Evolutionary conservation across 2,329 filamentous ascomycete species (phyloP), one percentile per base, ranked within the genome.

Genomic region (Aureobasidium melanogenum): DNA sequence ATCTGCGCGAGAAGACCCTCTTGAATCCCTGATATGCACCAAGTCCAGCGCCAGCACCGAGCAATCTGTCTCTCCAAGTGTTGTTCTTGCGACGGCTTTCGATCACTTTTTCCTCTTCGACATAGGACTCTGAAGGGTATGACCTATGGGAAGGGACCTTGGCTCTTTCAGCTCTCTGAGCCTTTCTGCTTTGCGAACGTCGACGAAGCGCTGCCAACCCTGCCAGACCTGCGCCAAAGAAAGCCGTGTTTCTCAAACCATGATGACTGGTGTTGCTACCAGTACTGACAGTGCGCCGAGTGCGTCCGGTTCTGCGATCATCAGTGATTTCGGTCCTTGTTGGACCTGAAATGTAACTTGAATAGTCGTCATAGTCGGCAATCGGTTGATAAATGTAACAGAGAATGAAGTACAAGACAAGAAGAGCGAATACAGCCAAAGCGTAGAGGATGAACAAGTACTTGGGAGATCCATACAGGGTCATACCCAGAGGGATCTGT

Each of bases 381-480:
- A 57, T 68, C 75, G 66, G 71, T 77, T 74, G 63, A n/a, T 63
- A 62, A 8, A 63, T 51, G 44, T 60, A 57, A 28, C 51, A 62
- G 19, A 65, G 56, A 12, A 63, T 46, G 26, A 63, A 63, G 24
- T 60, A 65, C 19, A 63, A 38, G 41, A 62, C 28, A 10, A 65
- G 24, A 50, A 60, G 63, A 12, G 62, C 63, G 30, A 59, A 61
- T 6, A 63, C 87, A 79, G 88, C 93, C 0, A 97, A 65, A 0
- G 92, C 82, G 69, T 88, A 99, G 3, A 97, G 78, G 57, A 99
- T 85, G 72, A 97, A 99, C 3, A 92, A 81, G 39, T 82, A 84
- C 69, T 88, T 85, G 5, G 94, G 93, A 32, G 92, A 96, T 6
- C 94, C 94, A 69, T 97, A 99, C 1, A 99, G 80, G 0, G 92